Evolutionary conservation across 1,139 yeast genomes (phyloP).

Genomic region (Kurtzmaniella quercitrusa): DNA sequence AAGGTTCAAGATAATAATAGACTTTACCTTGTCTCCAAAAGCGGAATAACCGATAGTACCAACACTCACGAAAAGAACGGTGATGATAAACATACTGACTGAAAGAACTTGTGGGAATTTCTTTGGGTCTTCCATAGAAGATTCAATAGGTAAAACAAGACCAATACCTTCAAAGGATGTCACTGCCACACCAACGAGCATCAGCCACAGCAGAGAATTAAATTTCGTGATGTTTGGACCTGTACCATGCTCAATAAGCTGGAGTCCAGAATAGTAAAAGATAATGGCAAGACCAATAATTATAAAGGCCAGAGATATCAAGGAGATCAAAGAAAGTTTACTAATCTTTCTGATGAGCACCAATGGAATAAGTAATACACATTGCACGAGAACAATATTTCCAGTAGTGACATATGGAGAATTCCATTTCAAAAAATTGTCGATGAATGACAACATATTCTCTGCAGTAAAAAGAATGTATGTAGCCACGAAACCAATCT

Average conservation of each 20-base stretch:
- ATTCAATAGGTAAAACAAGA: slow-evolving; percentile 69
- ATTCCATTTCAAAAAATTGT: slow-evolving; percentile 13
- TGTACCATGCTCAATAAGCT: slow-evolving; percentile 42
- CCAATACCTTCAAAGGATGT: slow-evolving; percentile 84
- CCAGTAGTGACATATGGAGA: slow-evolving; percentile 15
- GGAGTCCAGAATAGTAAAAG: slow-evolving; percentile 50
- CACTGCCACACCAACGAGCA: slow-evolving; percentile 77
- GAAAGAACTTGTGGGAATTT: slow-evolving; percentile 63
- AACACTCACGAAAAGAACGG: slow-evolving; percentile 54
- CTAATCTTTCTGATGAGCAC: slow-evolving; percentile 70
- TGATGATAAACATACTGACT: slow-evolving; percentile 56
- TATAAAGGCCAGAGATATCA: slow-evolving; percentile 64
- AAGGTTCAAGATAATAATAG: slow-evolving; percentile 66
- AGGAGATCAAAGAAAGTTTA: slow-evolving; percentile 62
- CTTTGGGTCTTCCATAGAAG: slow-evolving; percentile 71
- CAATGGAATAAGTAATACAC: slow-evolving; percentile 59
- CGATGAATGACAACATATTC: slow-evolving; percentile 50
- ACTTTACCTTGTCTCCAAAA: slow-evolving; percentile 62
- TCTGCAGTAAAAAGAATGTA: slow-evolving; percentile 72
- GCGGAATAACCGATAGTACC: slow-evolving; percentile 69
- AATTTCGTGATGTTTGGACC: slow-evolving; percentile 48
- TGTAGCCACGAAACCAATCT: slow-evolving; percentile 75
- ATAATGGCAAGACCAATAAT: slow-evolving; percentile 62
- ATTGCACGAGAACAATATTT: slow-evolving; percentile 50
- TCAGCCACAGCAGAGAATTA: slow-evolving; percentile 62